A percentile compares a stretch with the other conserved stretches of the same genome.
Conservation (phyloP, 805 yeast genomes). For the Huiozyma naganishii region DNA sequence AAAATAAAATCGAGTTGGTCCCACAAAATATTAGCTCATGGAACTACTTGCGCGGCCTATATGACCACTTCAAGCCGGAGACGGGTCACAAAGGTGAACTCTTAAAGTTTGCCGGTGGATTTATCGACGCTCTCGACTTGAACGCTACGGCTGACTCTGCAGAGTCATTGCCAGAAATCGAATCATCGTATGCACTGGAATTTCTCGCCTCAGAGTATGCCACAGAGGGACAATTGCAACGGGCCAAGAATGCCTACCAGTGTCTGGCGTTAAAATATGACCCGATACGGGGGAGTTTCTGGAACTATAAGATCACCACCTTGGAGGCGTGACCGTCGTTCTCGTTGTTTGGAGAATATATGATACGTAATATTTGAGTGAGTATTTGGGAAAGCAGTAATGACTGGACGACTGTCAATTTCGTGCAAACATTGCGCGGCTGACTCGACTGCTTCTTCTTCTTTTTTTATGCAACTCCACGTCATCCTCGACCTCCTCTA, state of each 20-base stretch:
- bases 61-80: constrained; percentile 19
- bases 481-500: not conserved
- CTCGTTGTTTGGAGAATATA: not conserved
- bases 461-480: not conserved
- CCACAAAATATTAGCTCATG: constrained; percentile 82
- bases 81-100: constrained; percentile 29
- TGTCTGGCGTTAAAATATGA: constrained; percentile 45
- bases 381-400: too few relatives aligned
- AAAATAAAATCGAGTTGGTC: constrained; percentile 39
- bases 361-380: not conserved
- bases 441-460: not conserved
- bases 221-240: constrained; percentile 17
- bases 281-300: constrained; percentile 50
- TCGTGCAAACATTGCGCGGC: not conserved
- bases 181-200: constrained; percentile 57
- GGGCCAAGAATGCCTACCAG: constrained; percentile 37
- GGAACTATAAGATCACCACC: constrained; percentile 40
- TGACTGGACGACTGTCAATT: not conserved
- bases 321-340: not conserved
- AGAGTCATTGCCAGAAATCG: constrained; percentile 20
- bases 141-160: constrained; percentile 6
- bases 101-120: constrained; percentile 35
- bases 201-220: constrained; percentile 42
- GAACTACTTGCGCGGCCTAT: constrained; percentile 67
- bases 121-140: constrained; percentile 22